These are phyloP conservation scores for Pelargonium citronellum DNA, from an alignment of 441 rosid genomes.

Conservation along the genomic window DNA sequence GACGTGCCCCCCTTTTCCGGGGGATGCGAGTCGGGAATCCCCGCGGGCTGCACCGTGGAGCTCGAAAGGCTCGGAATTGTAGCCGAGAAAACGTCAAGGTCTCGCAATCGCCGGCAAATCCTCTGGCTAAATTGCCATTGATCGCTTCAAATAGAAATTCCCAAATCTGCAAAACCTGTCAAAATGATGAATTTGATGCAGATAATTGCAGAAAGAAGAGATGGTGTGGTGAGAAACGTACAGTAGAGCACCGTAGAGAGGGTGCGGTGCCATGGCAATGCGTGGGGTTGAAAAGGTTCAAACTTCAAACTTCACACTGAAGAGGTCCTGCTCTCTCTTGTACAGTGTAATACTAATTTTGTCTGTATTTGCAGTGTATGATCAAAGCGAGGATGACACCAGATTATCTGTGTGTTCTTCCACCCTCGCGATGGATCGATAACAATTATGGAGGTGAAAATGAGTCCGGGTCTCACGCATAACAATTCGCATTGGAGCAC, in stretches of 20 bases:
- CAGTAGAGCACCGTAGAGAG: background rate
- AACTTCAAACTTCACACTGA: background rate
- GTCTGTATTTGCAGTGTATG: too few relatives aligned
- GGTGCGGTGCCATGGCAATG: background rate
- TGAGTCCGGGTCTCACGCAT: too few relatives aligned
- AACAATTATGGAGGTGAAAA: too few relatives aligned
- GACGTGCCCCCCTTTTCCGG: too few relatives aligned
- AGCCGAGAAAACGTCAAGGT: background rate
- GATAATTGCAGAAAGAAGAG: background rate
- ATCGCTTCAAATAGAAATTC: background rate
- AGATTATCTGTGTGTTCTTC: too few relatives aligned
- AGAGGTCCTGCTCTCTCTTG: background rate
- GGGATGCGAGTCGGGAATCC: too few relatives aligned
- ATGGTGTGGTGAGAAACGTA: background rate
- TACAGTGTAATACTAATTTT: too few relatives aligned
- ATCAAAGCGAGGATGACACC: too few relatives aligned
- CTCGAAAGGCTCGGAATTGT: conserved; percentile 49
- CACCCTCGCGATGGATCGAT: too few relatives aligned
- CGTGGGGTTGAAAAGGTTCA: background rate
- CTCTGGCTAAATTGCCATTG: background rate
- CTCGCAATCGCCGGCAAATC: background rate
- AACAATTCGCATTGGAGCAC: too few relatives aligned
- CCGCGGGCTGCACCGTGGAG: conserved; percentile 53
- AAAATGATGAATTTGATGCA: background rate
- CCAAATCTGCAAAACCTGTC: background rate